phyloP scores from a whole-genome alignment of 805 yeast species.

The Saccharomyces jurei region DNA sequence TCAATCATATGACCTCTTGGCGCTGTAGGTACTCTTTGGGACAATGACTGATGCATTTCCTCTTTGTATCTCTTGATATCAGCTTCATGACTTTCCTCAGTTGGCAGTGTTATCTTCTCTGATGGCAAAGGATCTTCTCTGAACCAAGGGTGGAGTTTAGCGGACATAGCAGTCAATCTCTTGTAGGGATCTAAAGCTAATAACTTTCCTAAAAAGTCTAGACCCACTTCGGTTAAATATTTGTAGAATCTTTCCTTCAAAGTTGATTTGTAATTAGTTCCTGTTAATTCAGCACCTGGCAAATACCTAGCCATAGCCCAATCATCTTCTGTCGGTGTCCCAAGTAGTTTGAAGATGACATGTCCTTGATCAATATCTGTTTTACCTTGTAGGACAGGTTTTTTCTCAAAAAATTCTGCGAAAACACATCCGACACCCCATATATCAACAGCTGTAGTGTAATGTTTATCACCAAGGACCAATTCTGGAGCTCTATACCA shows the following conservation, averaged over 20 bases:
- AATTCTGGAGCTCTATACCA: constrained; percentile 98
- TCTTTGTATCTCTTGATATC: constrained; percentile 56
- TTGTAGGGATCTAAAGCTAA: constrained; percentile 61
- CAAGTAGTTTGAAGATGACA: constrained; percentile 70
- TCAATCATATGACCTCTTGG: constrained; percentile 28
- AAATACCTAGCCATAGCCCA: constrained; percentile 57
- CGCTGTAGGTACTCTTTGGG: constrained; percentile 29
- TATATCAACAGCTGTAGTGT: constrained; percentile 91
- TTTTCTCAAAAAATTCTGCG: constrained; percentile 76
- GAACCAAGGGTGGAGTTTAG: constrained; percentile 66
- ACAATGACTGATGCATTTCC: constrained; percentile 30
- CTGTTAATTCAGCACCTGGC: constrained; percentile 41
- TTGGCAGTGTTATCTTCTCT: constrained; percentile 46
- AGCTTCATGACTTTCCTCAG: constrained; percentile 84
- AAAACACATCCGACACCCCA: constrained; percentile 98
- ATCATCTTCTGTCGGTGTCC: constrained; percentile 56
- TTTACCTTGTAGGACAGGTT: constrained; percentile 78
- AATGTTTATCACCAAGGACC: constrained; percentile 72
- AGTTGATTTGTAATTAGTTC: constrained; percentile 31
- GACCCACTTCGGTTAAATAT: constrained; percentile 35
- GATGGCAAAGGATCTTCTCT: constrained; percentile 59
- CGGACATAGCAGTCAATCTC: constrained; percentile 73
- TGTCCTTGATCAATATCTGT: constrained; percentile 86
- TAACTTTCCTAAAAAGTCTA: constrained; percentile 52
- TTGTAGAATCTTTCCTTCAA: constrained; percentile 43